These are phyloP conservation scores for Yarrowia sp. DNA, from an alignment of 805 yeast species.

Conservation along the genomic window DNA sequence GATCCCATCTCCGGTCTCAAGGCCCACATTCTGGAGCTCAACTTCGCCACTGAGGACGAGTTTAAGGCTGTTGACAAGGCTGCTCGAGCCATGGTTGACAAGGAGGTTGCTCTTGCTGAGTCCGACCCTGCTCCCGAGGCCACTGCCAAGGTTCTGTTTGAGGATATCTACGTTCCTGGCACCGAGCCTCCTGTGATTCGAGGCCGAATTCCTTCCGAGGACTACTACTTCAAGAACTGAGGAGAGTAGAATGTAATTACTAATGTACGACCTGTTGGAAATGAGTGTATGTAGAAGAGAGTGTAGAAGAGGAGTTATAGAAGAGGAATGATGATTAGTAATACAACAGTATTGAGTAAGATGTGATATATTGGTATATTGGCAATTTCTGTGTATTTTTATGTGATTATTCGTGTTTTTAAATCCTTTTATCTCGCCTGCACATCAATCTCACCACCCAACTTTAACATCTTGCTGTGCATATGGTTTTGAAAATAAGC, in stretches of 20 bases:
- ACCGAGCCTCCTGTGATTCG: conserved; percentile 87
- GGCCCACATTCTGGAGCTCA: conserved; percentile 74
- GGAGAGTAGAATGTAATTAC: conserved; percentile 16
- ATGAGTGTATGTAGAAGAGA: no score
- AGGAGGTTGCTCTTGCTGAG: conserved; percentile 91
- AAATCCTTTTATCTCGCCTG: neutral
- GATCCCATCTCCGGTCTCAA: conserved; percentile 97
- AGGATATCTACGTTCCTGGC: conserved; percentile 95
- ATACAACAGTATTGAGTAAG: no score
- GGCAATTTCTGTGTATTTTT: no score
- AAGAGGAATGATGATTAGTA: no score
- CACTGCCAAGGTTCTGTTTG: conserved; percentile 87
- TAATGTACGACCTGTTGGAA: neutral
- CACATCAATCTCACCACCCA: neutral
- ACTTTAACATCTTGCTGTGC: neutral
- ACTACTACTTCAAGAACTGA: conserved; percentile 66
- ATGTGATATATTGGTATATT: no score
- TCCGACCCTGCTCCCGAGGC: conserved; percentile 94
- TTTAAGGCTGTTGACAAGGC: conserved; percentile 91
- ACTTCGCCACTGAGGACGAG: conserved; percentile 90
- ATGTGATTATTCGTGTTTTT: no score
- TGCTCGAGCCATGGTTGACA: conserved; percentile 92
- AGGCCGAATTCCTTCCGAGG: conserved; percentile 95
- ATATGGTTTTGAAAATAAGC: conserved; percentile 18
- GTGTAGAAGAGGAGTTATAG: no score